A percentile compares a stretch with the other conserved stretches of the same genome.
Conservation (phyloP, 768 basidiomycete species). For the Rhizopogon vinicolor region DNA sequence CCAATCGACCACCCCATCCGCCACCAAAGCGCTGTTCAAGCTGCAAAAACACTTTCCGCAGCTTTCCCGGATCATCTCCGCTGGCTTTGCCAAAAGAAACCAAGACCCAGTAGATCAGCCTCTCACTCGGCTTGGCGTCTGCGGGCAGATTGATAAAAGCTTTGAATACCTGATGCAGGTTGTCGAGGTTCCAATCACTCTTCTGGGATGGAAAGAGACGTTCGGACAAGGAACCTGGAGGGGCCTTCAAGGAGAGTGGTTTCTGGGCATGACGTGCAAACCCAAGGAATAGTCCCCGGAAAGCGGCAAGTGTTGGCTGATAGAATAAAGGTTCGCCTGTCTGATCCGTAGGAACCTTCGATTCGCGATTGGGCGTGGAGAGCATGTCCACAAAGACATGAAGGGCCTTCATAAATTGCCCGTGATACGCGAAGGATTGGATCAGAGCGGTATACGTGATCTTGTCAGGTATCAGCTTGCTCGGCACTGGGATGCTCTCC, state of each 20-base stretch:
- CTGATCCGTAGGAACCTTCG: slow-evolving; percentile 23
- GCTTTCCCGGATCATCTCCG: slow-evolving; percentile 38
- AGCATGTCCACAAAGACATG: slow-evolving; percentile 67
- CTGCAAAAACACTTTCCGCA: slow-evolving; percentile 54
- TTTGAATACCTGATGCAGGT: slow-evolving; percentile 54
- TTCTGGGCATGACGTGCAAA: slow-evolving; percentile 56
- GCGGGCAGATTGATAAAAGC: slow-evolving; percentile 57
- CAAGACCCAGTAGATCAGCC: slow-evolving; percentile 63
- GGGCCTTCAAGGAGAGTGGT: slow-evolving; percentile 9
- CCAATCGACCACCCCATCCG: slow-evolving; percentile 38
- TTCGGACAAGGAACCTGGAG: slow-evolving; percentile 9
- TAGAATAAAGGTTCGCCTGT: slow-evolving; percentile 27
- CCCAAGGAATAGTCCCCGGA: slow-evolving; percentile 71
- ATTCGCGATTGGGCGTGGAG: slow-evolving; percentile 36
- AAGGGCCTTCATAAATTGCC: slow-evolving; percentile 55
- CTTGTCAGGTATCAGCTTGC: slow-evolving; percentile 48
- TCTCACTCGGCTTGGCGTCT: slow-evolving; percentile 36
- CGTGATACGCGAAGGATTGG: slow-evolving; percentile 67
- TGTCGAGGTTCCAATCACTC: slow-evolving; percentile 48
- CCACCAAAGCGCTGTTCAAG: slow-evolving; percentile 52
- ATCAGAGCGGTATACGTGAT: slow-evolving; percentile 67
- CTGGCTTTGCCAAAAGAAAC: slow-evolving; percentile 61
- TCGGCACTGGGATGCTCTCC: slow-evolving; percentile 41
- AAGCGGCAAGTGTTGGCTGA: slow-evolving; percentile 47
- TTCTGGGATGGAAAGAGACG: background rate